A percentile compares a stretch with the other conserved stretches of the same genome.
Conservation (phyloP, 129 eudicot genomes). For the Ambrosia artemisiifolia region DNA sequence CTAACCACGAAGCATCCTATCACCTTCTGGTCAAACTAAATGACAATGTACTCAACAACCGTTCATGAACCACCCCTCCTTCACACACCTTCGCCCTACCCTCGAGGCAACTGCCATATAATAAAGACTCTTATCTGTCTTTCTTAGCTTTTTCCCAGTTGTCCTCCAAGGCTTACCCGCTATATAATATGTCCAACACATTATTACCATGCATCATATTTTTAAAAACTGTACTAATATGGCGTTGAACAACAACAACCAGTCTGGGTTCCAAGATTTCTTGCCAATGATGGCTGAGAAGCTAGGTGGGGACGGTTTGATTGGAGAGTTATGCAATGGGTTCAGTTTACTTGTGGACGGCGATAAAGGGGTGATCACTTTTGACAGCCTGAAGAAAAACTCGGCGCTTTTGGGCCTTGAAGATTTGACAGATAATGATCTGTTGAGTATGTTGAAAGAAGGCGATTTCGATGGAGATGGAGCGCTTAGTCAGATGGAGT, state of each 20-base stretch:
- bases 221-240: background rate
- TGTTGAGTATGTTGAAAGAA: constrained; percentile 53
- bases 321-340: constrained; percentile 68
- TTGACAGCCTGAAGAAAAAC: constrained; percentile 65
- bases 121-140: no score
- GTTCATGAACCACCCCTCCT: no score
- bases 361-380: constrained; percentile 69
- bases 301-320: constrained; percentile 70
- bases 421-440: constrained; percentile 55
- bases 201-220: constrained; percentile 1
- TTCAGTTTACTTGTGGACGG: constrained; percentile 56
- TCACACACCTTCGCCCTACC: no score
- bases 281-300: constrained; percentile 81
- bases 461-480: constrained; percentile 86
- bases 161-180: background rate
- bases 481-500: constrained; percentile 75
- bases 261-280: constrained; percentile 49
- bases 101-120: no score
- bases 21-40: no score
- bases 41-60: no score
- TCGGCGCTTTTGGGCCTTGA: constrained; percentile 58
- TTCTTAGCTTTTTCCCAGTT: background rate
- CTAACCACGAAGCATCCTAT: no score
- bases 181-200: background rate
- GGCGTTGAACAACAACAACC: constrained; percentile 34